phyloP scores from a whole-genome alignment of 108 stramenopile genomes.

The Nitzschia sp. region DNA sequence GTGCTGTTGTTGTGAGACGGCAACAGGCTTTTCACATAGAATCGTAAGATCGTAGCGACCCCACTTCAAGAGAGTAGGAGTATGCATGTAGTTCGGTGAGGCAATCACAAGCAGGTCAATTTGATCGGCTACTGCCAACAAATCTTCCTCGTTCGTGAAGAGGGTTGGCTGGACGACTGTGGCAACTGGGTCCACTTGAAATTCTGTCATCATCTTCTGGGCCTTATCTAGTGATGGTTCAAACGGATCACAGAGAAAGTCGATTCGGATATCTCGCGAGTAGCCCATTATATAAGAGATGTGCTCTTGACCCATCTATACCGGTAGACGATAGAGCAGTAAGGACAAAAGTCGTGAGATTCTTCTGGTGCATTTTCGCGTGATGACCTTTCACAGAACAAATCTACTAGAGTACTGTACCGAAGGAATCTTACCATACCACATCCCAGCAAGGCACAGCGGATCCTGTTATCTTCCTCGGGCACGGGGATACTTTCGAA shows the following conservation, averaged over 20 bases:
- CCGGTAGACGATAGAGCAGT: neutral
- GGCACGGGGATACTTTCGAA: constrained; percentile 1
- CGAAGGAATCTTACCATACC: constrained; percentile 66
- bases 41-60: constrained; percentile 64
- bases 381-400: constrained; percentile 4
- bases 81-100: constrained; percentile 79
- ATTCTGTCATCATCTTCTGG: constrained; percentile 37
- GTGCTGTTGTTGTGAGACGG: constrained; percentile 71
- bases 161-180: constrained; percentile 37
- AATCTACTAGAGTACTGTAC: no score
- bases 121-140: constrained; percentile 49
- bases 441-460: constrained; percentile 75
- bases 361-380: neutral
- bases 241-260: constrained; percentile 80
- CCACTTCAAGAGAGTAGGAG: constrained; percentile 69
- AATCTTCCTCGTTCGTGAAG: constrained; percentile 57
- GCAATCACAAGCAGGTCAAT: constrained; percentile 86
- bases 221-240: constrained; percentile 44
- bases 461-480: constrained; percentile 38
- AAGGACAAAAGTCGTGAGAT: neutral
- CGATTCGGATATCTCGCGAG: constrained; percentile 44
- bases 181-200: constrained; percentile 17
- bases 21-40: constrained; percentile 79
- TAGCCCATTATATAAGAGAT: constrained; percentile 79
- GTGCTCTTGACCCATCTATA: constrained; percentile 73